Base-by-base conservation (phyloP, 352 stramenopile genomes). In the Saprolegnia diclina region DNA sequence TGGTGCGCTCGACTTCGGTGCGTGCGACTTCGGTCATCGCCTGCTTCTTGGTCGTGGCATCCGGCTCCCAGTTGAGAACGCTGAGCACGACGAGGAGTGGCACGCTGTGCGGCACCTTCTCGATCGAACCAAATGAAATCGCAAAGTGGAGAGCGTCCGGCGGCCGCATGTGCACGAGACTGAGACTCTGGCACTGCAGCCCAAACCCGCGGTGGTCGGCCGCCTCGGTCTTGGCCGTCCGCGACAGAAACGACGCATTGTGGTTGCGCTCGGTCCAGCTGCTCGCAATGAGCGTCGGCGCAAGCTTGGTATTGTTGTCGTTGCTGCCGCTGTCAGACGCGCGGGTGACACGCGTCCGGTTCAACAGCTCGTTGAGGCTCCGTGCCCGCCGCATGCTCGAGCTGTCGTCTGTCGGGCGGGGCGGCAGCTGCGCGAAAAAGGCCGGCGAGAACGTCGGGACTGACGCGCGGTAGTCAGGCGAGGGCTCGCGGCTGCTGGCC, bases 61-160 rank as follows among this genome's bases (percentile, higher is more conserved):
- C 75, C 0, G 75, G 73, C 52, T 86, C 73, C 14, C 78, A 83
- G 29, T 86, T 75, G 3, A 72, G 61, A 29, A 90, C 80, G 16
- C 65, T 79, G 13, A 80, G 89, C 45, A 91, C 67, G 44, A 91
- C 83, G 13, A 95, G 77, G 18, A 93, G 45, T 80, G 92, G 21
- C 21, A 52, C 63, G 16, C 32, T 90, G 35, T 91, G 79, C n/a
- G 76, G 74, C 13, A 80, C 68, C 53, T 92, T 81, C 67, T 92
- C 83, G 19, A 89, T 89, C 62, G 79, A 88, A 0, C 85, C 83
- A 26, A 95, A 79, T 0, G 87, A 95, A 0, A 93, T 75, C 3
- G 82, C 85, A 26, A 95, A 68, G 53, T 93, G 82, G 35, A 95
- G 76, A 63, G 76, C 86, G 5, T 81, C 77, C 0, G 57, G 66